Evolutionary conservation across 176 grass and related monocot species (phyloP).

Genomic region (Musa itinerans): DNA sequence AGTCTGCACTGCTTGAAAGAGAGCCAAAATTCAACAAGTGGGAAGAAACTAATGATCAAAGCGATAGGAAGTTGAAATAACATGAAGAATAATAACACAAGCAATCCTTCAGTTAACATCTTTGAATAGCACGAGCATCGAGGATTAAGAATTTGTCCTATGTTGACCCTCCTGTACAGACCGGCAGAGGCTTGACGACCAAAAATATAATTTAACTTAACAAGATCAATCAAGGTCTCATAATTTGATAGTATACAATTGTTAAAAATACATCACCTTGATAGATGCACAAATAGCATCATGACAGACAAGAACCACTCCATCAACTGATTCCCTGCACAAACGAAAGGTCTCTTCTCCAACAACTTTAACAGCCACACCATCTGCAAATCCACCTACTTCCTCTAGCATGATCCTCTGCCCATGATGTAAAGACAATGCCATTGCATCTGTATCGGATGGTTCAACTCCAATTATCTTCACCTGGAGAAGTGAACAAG

Average conservation of each 20-base stretch:
- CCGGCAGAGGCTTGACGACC: no score
- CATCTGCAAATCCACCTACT: constrained; percentile 91
- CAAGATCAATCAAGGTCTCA: no score
- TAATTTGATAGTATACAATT: no score
- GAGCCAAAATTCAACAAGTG: neutral
- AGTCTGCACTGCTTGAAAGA: neutral
- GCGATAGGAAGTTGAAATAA: no score
- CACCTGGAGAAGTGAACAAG: constrained; percentile 32
- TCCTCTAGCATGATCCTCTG: constrained; percentile 81
- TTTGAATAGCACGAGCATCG: no score
- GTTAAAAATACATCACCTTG: constrained; percentile 38
- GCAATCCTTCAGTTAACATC: no score
- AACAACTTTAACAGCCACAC: constrained; percentile 90
- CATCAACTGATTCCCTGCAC: constrained; percentile 86
- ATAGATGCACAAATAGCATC: constrained; percentile 99
- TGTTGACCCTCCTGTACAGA: no score
- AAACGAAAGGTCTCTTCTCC: constrained; percentile 86
- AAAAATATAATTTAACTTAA: no score
- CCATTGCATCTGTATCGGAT: constrained; percentile 95
- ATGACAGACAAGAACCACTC: constrained; percentile 75
- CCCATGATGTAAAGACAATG: constrained; percentile 75
- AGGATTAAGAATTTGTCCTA: no score
- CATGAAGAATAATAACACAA: no score
- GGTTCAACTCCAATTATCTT: constrained; percentile 98
- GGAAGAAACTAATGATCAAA: no score